Evolutionary conservation across 2,329 filamentous ascomycete genomes (phyloP).

Genomic region (Trichoderma arundinaceum): DNA sequence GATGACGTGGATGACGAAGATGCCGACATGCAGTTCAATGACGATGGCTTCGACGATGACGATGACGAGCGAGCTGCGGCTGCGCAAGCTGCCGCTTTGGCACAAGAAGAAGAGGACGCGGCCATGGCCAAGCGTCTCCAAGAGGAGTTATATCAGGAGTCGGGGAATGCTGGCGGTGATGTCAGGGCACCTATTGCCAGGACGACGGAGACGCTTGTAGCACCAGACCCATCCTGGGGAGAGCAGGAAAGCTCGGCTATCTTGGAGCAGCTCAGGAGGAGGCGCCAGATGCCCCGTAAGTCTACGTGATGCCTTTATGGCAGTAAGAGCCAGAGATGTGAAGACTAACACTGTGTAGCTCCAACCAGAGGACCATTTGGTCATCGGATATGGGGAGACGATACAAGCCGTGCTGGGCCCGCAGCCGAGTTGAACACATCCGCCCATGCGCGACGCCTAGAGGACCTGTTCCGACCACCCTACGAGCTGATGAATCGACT

Average conservation of each 20-base stretch:
- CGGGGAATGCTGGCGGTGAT: constrained; percentile 58
- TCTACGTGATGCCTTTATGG: not conserved
- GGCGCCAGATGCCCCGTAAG: constrained; percentile 46
- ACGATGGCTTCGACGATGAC: constrained; percentile 49
- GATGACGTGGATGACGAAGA: constrained; percentile 71
- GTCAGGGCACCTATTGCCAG: constrained; percentile 90
- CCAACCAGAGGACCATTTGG: constrained; percentile 46
- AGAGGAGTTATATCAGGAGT: constrained; percentile 80
- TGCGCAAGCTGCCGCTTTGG: constrained; percentile 50
- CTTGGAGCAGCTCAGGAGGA: constrained; percentile 66
- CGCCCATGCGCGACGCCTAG: constrained; percentile 74
- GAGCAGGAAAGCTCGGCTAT: constrained; percentile 61
- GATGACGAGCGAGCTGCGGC: constrained; percentile 48
- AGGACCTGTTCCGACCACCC: constrained; percentile 90
- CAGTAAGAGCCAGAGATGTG: not conserved
- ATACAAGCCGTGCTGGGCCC: constrained; percentile 34
- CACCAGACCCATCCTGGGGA: constrained; percentile 60
- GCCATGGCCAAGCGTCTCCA: constrained; percentile 91
- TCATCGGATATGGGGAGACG: constrained; percentile 46
- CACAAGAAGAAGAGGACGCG: constrained; percentile 83
- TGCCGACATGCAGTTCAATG: constrained; percentile 30
- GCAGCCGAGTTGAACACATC: constrained; percentile 55
- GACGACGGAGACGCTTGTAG: constrained; percentile 89
- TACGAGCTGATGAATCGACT: constrained; percentile 84
- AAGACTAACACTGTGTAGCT: constrained; percentile 28